Conservation (phyloP, 768 basidiomycete species). For the Hemileccinum rubropunctum region DNA sequence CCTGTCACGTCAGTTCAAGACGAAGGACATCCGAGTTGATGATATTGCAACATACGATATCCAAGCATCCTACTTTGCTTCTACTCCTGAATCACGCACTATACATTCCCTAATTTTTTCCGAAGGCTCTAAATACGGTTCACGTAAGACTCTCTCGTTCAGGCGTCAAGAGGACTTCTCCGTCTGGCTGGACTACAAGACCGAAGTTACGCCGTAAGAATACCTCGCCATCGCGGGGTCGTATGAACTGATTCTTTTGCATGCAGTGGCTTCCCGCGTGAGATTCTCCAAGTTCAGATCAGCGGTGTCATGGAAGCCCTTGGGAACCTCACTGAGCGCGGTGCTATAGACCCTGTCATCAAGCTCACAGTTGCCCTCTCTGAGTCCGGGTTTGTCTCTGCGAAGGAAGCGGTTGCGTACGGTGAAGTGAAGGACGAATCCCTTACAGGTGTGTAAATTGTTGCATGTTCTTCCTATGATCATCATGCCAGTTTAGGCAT, state of each 20-base stretch:
- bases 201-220: constrained; percentile 56
- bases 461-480: constrained; percentile 1
- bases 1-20: constrained; percentile 88
- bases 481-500: constrained; percentile 50
- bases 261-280: constrained; percentile 64
- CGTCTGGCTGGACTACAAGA: constrained; percentile 76
- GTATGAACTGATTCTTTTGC: constrained; percentile 2
- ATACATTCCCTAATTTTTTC: constrained; percentile 81
- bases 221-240: neutral
- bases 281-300: constrained; percentile 72
- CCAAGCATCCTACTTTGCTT: constrained; percentile 73
- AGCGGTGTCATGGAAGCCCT: constrained; percentile 72
- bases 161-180: constrained; percentile 83
- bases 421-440: constrained; percentile 84
- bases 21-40: constrained; percentile 85
- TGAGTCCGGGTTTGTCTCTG: constrained; percentile 82
- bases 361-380: constrained; percentile 82
- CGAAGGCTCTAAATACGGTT: constrained; percentile 68
- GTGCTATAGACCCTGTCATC: constrained; percentile 78
- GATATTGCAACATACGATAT: constrained; percentile 76
- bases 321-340: constrained; percentile 78
- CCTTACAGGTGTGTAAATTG: constrained; percentile 52
- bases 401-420: constrained; percentile 73
- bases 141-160: constrained; percentile 84
- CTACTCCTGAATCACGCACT: constrained; percentile 52